A percentile compares a stretch with the other conserved stretches of the same genome.
phyloP scores from a whole-genome alignment of 2,329 filamentous ascomycete species.

The Pseudogymnoascus sp. region DNA sequence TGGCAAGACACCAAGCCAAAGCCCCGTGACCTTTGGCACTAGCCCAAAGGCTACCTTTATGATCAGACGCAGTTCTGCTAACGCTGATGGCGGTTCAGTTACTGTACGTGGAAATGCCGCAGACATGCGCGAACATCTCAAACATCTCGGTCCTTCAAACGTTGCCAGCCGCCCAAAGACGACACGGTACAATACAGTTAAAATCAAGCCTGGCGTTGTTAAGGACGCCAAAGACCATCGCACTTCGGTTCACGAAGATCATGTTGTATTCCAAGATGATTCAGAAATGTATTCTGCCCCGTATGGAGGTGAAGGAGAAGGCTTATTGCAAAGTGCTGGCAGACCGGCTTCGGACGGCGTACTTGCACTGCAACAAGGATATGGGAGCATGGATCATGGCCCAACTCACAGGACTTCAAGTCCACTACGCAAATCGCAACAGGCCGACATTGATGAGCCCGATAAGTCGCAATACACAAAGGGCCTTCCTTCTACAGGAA shows the following conservation, averaged over 20 bases:
- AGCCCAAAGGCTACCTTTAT: conserved; percentile 45
- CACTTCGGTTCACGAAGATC: conserved; percentile 6
- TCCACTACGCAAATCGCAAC: not conserved
- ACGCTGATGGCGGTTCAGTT: conserved; percentile 46
- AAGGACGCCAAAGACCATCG: conserved; percentile 13
- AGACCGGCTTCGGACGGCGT: conserved; percentile 57
- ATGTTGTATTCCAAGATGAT: conserved; percentile 12
- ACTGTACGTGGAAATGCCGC: conserved; percentile 52
- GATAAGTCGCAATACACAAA: not conserved
- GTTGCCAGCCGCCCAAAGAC: conserved; percentile 55
- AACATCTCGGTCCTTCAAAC: conserved; percentile 59
- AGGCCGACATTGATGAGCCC: not conserved
- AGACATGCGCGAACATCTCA: conserved; percentile 56
- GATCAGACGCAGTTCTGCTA: conserved; percentile 49
- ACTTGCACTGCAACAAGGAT: conserved; percentile 49
- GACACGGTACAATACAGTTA: conserved; percentile 55
- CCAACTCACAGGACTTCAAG: not conserved
- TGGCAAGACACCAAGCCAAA: conserved; percentile 10
- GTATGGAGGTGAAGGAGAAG: conserved; percentile 44
- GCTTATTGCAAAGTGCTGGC: conserved; percentile 44
- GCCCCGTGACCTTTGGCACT: conserved; percentile 19
- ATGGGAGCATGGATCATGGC: conserved; percentile 36
- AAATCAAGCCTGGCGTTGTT: conserved; percentile 49
- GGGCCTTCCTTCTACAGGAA: not conserved
- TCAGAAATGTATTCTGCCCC: conserved; percentile 32